These are phyloP conservation scores for Microdochium trichocladiopsis DNA, from an alignment of 2,329 filamentous ascomycete species.

Conservation along the genomic window DNA sequence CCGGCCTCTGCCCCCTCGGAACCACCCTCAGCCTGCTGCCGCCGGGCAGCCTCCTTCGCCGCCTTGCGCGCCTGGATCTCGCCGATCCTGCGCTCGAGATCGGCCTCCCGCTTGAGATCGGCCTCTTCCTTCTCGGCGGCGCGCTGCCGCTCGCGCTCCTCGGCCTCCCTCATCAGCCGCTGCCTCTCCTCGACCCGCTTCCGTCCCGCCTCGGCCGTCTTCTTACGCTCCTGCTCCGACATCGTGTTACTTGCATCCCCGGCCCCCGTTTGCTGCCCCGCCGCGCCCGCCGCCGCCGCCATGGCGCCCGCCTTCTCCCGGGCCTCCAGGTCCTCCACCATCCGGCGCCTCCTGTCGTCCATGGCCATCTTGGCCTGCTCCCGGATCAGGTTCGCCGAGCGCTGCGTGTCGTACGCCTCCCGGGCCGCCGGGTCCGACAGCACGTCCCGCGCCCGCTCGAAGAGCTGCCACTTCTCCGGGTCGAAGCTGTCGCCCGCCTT, in stretches of 20 bases:
- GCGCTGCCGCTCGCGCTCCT: constrained; percentile 31
- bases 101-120: constrained; percentile 32
- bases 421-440: constrained; percentile 66
- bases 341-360: constrained; percentile 62
- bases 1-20: too few species aligned
- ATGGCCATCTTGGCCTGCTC: constrained; percentile 66
- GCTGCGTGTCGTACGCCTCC: constrained; percentile 69
- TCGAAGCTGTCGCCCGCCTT: constrained; percentile 73
- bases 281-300: constrained; percentile 44
- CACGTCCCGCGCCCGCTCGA: constrained; percentile 82
- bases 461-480: constrained; percentile 74
- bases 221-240: constrained; percentile 19
- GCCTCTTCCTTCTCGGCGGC: constrained; percentile 9
- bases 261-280: constrained; percentile 6
- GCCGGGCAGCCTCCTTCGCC: constrained; percentile 24
- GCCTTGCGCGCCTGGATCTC: constrained; percentile 25
- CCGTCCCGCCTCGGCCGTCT: constrained; percentile 23
- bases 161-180: constrained; percentile 31
- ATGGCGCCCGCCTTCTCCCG: constrained; percentile 58
- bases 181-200: constrained; percentile 31
- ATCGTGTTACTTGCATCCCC: constrained; percentile 7
- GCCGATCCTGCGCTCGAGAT: constrained; percentile 34
- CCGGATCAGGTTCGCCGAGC: constrained; percentile 63
- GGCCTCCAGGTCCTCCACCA: constrained; percentile 82
- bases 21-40: constrained; percentile 34